Evolutionary conservation across 352 stramenopile genomes (phyloP), one percentile per base, ranked within the genome.

Genomic region (Paralagenidium karlingii): DNA sequence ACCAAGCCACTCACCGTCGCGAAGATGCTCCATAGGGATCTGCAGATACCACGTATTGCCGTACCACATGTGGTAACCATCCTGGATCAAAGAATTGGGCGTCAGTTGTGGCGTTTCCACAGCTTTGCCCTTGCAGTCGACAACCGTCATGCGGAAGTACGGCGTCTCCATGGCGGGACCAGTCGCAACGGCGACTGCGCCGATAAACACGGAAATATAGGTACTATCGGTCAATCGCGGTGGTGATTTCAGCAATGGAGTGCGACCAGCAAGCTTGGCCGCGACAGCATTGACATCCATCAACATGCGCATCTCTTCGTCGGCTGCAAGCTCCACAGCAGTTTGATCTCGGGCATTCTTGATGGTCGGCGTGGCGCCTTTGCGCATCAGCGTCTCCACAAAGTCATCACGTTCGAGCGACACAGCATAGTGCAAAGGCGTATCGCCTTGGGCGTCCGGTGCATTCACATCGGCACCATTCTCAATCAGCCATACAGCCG

Each of bases 31-130:
- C 15, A 92, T 55, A 13, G 75, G 76, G 8, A 73, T 82, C 46
- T 92, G 79, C 16, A 92, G 45, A 56, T 86, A 79, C 79, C 79
- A 92, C 36, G 75, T 83, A 53, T 92, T 92, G 48, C 79, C 79
- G 47, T 89, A 92, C 73, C 73, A 90, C 79, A 75, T 89, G 49
- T 88, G 86, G 53, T 87, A 88, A 29, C 73, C 70, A 2, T 73
- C 75, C 53, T 92, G 75, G 45, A 92, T 92, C 22, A 92, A 55
- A 27, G 76, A 89, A 53, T 87, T 89, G 2, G 79, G 70, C 18
- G 79, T 90, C 28, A 77, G 56, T 40, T 92, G 79, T 18, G 74
- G 58, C 11, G 51, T 64, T 38, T 88, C 76, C 15, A 90, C 68
- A 24, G 88, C 50, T 8, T 55, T 54, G 25, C 73, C 66, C 40